phyloP scores from a whole-genome alignment of 83 land plant genomes.

The Larix sibirica region DNA sequence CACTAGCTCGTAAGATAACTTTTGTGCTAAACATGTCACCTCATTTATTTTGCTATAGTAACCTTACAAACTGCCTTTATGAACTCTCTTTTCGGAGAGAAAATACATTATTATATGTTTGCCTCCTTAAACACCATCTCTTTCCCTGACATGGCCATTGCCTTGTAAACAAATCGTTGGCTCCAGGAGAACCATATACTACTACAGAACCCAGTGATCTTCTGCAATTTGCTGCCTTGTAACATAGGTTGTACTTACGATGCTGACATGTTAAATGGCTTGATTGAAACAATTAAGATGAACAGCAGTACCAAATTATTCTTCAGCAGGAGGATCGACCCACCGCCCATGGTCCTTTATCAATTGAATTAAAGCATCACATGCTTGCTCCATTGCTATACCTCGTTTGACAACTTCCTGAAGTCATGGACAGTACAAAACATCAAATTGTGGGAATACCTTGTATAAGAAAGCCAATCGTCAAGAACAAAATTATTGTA shows the following conservation, averaged over 20 bases:
- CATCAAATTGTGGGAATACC: background rate
- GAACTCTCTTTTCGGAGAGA: background rate
- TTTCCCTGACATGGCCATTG: background rate
- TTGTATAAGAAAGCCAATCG: background rate
- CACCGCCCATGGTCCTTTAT: slow-evolving; percentile 96
- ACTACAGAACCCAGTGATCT: background rate
- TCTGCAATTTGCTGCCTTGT: background rate
- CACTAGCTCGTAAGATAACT: background rate
- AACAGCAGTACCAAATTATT: slow-evolving; percentile 25
- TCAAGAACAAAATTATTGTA: background rate
- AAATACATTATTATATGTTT: background rate
- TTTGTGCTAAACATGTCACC: background rate
- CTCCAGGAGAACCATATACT: background rate
- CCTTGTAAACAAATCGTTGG: background rate
- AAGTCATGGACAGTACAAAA: background rate
- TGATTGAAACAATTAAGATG: background rate
- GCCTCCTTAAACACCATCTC: background rate
- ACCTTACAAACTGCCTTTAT: background rate
- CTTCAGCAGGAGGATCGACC: slow-evolving; percentile 86
- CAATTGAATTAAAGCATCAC: slow-evolving; percentile 87
- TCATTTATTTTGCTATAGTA: background rate
- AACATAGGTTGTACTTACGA: background rate
- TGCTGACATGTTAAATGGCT: background rate
- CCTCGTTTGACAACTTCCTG: slow-evolving; percentile 92
- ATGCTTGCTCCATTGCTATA: slow-evolving; percentile 88